Percentiles rank a stretch among this genome's conserved stretches.
Conservation (phyloP, 148 eudicot species). For the Rhododendron griersonianum region DNA sequence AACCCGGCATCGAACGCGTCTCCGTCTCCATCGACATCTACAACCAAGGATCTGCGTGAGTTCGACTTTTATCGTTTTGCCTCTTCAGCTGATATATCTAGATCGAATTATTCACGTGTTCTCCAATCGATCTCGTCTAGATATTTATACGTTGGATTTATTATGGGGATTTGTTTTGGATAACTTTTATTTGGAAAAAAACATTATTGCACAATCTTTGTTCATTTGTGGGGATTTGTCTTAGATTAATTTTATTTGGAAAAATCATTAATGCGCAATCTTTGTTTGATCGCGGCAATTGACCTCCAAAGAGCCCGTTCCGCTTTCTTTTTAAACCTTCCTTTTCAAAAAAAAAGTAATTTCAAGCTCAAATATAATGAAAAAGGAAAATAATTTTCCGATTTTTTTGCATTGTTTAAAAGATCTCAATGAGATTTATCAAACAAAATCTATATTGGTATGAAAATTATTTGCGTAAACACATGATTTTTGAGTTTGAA, state of each 20-base stretch:
- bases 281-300: background rate
- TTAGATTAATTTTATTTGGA: no score
- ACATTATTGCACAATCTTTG: background rate
- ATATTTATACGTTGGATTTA: background rate
- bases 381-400: no score
- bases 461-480: no score
- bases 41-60: conserved; percentile 88
- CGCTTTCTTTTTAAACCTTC: no score
- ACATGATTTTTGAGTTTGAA: no score
- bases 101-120: background rate
- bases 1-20: conserved; percentile 71
- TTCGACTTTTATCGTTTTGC: background rate
- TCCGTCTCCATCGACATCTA: conserved; percentile 75
- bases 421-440: no score
- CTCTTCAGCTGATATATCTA: background rate
- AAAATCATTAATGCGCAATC: background rate
- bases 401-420: no score
- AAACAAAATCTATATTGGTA: no score
- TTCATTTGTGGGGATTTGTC: background rate
- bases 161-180: background rate
- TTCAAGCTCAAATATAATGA: no score
- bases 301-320: background rate
- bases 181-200: background rate
- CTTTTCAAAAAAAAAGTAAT: no score
- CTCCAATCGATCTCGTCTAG: background rate